Conservation (phyloP, 2,329 filamentous ascomycete species). For the Ophiostoma quercus region DNA sequence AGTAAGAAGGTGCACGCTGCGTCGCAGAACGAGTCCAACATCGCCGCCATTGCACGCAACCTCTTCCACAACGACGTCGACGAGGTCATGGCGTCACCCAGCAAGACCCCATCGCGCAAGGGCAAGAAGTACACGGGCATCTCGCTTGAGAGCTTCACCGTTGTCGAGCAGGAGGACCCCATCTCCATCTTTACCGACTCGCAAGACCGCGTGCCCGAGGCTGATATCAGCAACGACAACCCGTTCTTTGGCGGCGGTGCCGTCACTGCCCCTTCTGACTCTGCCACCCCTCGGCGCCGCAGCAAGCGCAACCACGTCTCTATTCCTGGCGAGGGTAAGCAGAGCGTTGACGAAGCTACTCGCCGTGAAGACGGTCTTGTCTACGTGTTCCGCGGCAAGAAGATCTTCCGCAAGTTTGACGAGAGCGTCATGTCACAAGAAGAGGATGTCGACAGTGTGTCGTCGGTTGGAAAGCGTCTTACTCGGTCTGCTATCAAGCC, state of each 20-base stretch:
- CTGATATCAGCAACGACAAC: conserved; percentile 62
- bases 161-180: conserved; percentile 50
- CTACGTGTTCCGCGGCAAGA: conserved; percentile 75
- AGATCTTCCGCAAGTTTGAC: conserved; percentile 65
- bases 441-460: conserved; percentile 33
- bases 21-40: conserved; percentile 46
- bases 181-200: conserved; percentile 75
- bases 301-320: conserved; percentile 52
- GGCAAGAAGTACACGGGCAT: conserved; percentile 53
- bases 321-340: conserved; percentile 53
- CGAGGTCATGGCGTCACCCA: conserved; percentile 51
- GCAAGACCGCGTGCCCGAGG: conserved; percentile 67
- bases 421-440: conserved; percentile 29
- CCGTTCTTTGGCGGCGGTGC: conserved; percentile 59
- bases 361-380: conserved; percentile 66
- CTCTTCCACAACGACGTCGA: conserved; percentile 57
- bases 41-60: conserved; percentile 54
- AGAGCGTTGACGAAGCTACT: conserved; percentile 58
- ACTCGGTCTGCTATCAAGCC: conserved; percentile 53
- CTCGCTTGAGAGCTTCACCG: conserved; percentile 54
- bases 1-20: conserved; percentile 52
- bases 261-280: conserved; percentile 22
- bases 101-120: conserved; percentile 47
- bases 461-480: conserved; percentile 36
- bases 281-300: conserved; percentile 39